phyloP scores from a whole-genome alignment of 306 rosid genomes.

The Prosopis cineraria region DNA sequence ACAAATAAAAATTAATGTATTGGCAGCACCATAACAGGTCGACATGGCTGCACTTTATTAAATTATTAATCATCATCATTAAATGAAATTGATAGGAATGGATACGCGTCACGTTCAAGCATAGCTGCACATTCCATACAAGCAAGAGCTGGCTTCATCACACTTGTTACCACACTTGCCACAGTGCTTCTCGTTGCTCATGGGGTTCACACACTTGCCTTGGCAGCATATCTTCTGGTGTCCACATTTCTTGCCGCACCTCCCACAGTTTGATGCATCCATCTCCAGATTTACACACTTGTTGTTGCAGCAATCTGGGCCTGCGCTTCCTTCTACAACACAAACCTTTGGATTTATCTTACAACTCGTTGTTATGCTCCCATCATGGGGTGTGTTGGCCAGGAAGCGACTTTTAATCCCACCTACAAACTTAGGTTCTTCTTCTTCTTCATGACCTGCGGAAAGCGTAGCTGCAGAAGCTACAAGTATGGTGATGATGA shows the following conservation, averaged over 20 bases:
- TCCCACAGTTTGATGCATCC: slow-evolving; percentile 48
- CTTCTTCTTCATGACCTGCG: not conserved
- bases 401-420: slow-evolving; percentile 42
- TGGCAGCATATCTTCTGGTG: slow-evolving; percentile 48
- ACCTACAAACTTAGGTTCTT: not conserved
- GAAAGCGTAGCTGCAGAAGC: slow-evolving; percentile 40
- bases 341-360: slow-evolving; percentile 45
- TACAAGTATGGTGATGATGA: slow-evolving; percentile 38
- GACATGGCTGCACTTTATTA: not conserved
- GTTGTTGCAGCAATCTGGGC: slow-evolving; percentile 49
- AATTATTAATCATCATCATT: not conserved
- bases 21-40: not conserved
- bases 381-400: not conserved
- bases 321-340: slow-evolving; percentile 37
- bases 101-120: no score
- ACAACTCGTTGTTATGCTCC: slow-evolving; percentile 36
- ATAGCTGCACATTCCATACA: slow-evolving; percentile 63
- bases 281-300: slow-evolving; percentile 42
- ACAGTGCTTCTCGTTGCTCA: slow-evolving; percentile 42
- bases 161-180: slow-evolving; percentile 54
- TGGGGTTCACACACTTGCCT: slow-evolving; percentile 50
- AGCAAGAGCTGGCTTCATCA: slow-evolving; percentile 33
- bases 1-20: not conserved
- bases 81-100: not conserved
- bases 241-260: slow-evolving; percentile 50